Evolutionary conservation across 129 eudicot species (phyloP), one percentile per base, ranked within the genome.

Genomic region (Artemisia tridentata): DNA sequence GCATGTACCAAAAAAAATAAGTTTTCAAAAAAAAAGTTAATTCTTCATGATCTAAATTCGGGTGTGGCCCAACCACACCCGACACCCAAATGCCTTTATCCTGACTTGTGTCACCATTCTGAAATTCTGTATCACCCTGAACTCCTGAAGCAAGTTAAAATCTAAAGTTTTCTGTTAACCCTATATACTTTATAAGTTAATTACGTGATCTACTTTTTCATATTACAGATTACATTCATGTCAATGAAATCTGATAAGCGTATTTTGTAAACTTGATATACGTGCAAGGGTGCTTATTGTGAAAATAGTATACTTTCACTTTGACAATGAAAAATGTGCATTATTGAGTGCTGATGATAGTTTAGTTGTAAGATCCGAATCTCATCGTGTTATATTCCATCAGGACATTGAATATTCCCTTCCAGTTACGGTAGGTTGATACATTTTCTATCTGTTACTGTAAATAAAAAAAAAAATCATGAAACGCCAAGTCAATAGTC

Each of bases 371-470:
- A 13, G 52, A 49, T 58, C 72, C 67, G 53, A 67, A 67, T 65
- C 66, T 51, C 65, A 52, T 41, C 14, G 38, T 21, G 23, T 60
- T 0, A 56, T 67, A 75, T 77, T 76, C 72, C 76, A 69, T n/a
- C 0, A 9, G 38, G 53, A 15, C 38, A 48, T 15, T 14, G 77
- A 64, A 77, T 77, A 69, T 77, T 23, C 76, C n/a, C 17, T 76
- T 77, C 38, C 5, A 67, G 29, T 34, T 6, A n/a, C 21, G 23
- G 23, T 53, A 45, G 58, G 16, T 17, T 66, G 15, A 52, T 38
- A 4, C 0, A n/a, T 29, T 55, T 23, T 23, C 25, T 0, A 23
- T 23, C 25, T 23, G 2, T 2, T 23, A 23, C 25, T 23, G 2
- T 23, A 23, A 23, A 23, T 66, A 11, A 3, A 48, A 27, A 29